These are phyloP conservation scores for Chrysopogon serrulatus DNA, from an alignment of 176 grass and related monocot genomes.

Conservation along the genomic window DNA sequence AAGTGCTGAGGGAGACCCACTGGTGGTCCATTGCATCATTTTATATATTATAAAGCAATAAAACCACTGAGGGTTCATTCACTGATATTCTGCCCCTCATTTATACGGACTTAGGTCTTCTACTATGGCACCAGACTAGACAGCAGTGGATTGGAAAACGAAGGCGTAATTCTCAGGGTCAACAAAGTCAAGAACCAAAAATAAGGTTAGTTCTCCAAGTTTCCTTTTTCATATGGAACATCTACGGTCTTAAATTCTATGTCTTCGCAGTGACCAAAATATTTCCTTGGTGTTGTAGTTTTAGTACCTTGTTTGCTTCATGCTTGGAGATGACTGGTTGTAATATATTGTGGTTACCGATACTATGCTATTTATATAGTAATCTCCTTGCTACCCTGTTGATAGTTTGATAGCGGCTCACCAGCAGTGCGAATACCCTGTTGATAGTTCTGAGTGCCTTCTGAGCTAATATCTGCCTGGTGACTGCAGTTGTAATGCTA, in stretches of 20 bases:
- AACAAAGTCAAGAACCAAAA: slow-evolving; percentile 48
- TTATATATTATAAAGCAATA: background rate
- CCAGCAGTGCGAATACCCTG: background rate
- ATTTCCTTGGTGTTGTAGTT: background rate
- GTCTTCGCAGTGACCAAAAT: background rate
- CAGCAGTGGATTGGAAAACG: slow-evolving; percentile 76
- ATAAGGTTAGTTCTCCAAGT: slow-evolving; percentile 54
- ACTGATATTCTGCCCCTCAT: background rate
- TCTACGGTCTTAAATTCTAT: background rate
- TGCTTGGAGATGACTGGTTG: background rate
- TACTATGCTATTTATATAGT: background rate
- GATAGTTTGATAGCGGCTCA: background rate
- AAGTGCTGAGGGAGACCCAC: background rate
- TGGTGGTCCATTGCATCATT: background rate
- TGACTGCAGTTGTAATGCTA: slow-evolving; percentile 75
- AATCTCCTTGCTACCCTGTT: background rate
- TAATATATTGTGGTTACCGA: background rate
- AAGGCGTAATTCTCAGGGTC: slow-evolving; percentile 32
- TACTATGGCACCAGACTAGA: slow-evolving; percentile 85
- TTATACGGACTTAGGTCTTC: slow-evolving; percentile 52
- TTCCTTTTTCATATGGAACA: background rate
- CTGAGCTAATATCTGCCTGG: background rate
- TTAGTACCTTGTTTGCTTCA: background rate
- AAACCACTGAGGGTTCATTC: background rate
- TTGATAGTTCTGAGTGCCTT: background rate